Base-by-base conservation (phyloP, 1,284 basidiomycete species). In the Rhodotorula sp. region DNA sequence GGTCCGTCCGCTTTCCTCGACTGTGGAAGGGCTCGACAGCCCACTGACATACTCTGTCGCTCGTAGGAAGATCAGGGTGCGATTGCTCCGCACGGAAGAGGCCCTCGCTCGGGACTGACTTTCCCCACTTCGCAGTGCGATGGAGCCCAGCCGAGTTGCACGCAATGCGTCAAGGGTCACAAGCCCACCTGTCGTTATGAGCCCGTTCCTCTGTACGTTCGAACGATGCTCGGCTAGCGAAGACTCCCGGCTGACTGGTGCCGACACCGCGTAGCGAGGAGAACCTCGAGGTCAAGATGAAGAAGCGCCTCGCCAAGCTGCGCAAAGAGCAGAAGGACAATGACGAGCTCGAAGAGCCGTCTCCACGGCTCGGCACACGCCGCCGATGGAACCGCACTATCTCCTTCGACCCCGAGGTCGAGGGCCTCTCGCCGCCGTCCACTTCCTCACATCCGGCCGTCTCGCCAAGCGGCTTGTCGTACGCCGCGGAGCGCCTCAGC, bases 271-370 rank as follows among this genome's bases (percentile, higher is more conserved):
- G 44, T 34, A 66, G 64, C 25, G 64, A 66, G 44, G 64, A 66
- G 64, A 66, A 66, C 64, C 23, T 21, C 23, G 64, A 58, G 34
- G 57, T 66, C 57, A 66, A 66, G 56, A 57, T 44, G 56, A 50
- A 50, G n/a, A 66, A 66, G 57, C 56, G 57, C 34, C 46, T 42
- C 48, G 56, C 56, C 25, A 58, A 45, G 41, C 49, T 53, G 56
- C 64, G 57, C 19, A 66, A 66, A 23, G 55, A 57, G 34, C 54
- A 42, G 34, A 23, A 48, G 27, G 17, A n/a, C 41, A 42, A 50
- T 17, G 10, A 25, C 44, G 53, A 45, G 10, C 23, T 41, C 55
- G 55, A 48, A n/a, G 34, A 57, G 19, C 9, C 61, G 34, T 21
- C 55, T 9, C 45, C 52, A n/a, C 42, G 45, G 50, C 52, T 42